Base-by-base conservation (phyloP, 192 early-diverging fungal genomes). In the Coemansia sp. region DNA sequence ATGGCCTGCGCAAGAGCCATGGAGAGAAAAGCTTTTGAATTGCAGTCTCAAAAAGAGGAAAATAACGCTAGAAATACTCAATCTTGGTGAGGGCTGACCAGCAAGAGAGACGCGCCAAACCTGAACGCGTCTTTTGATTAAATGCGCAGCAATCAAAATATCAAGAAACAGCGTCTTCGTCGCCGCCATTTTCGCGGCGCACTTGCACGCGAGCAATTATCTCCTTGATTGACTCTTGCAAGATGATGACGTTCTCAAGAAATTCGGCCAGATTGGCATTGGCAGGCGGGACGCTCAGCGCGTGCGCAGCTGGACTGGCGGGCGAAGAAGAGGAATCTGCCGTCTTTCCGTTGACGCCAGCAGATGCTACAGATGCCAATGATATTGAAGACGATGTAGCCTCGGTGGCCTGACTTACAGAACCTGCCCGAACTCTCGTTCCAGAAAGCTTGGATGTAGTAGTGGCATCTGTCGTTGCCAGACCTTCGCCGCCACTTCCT, bases 151-250 rank as follows among this genome's bases (percentile, higher is more conserved):
- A 41, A n/a, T n/a, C n/a, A n/a, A n/a, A n/a, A n/a, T n/a, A n/a
- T 33, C 46, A 73, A 60, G 46, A 83, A 72, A 73, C 50, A 18
- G 76, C 67, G 56, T 70, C 68, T 62, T 86, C 83, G 67, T 91
- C 90, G 39, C 88, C 85, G n/a, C 90, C 88, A 36, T 87, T 73
- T 67, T 86, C 87, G 60, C 88, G 80, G 11, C 90, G 84, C 18
- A 90, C 88, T 63, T 92, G 90, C 34, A 95, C 76, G 12, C 91
- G 78, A 15, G 93, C 90, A 8, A 95, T 84, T 8, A 95, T 80
- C 72, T 98, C 95, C 63, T 98, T 98, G 37, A 91, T 88, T 15
- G 88, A 87, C 72, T 98, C 95, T 56, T 98, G 90, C 58, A 98
- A 60, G 35, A 95, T 90, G 21, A 98, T 87, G 22, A 93, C 90